Base-by-base conservation (phyloP, 2,329 filamentous ascomycete species). In the Teratosphaeriaceae sp. region DNA sequence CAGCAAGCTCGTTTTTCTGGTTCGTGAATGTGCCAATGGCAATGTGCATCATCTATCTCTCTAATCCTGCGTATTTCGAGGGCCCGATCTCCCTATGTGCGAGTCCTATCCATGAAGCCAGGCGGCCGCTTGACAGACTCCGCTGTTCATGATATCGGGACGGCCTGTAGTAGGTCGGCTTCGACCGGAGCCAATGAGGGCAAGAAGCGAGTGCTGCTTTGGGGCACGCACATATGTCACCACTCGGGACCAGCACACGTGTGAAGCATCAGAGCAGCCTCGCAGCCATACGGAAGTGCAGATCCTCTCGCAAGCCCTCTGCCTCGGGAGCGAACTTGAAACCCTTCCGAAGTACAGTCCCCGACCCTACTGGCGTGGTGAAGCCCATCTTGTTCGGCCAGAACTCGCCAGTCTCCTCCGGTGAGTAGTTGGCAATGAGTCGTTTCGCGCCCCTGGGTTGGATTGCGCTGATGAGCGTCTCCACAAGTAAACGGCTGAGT, bases 361-460 rank as follows among this genome's bases (percentile, higher is more conserved):
- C 49, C 9, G 46, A 41, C 5, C 51, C 54, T 16, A 49, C 33
- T 2, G 55, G 36, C 5, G 29, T 37, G 7, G 36, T 34, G 43
- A 53, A 57, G 5, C 51, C 55, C 24, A 52, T 15, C 23, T n/a
- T n/a, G n/a, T 47, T 45, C 22, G 48, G 49, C 52, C 55, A 58
- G 44, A 48, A 56, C 3, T 43, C 30, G 7, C 51, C 52, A 12
- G 48, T 55, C 44, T 58, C 52, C 24, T 49, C 48, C n/a, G 46
- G 36, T 12, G 44, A 46, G 38, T 52, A 57, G 24, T 49, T 50
- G 8, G 44, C 42, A 5, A 49, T 34, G 7, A 58, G 42, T 18
- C 50, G 37, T 11, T 38, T 40, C 6, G 50, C 55, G 20, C 54
- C 53, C 12, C 43, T 41, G 4, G 39, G 30, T 11, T 42, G 46